These are phyloP conservation scores for Vicia villosa DNA, from an alignment of 306 rosid genomes.

Conservation along the genomic window DNA sequence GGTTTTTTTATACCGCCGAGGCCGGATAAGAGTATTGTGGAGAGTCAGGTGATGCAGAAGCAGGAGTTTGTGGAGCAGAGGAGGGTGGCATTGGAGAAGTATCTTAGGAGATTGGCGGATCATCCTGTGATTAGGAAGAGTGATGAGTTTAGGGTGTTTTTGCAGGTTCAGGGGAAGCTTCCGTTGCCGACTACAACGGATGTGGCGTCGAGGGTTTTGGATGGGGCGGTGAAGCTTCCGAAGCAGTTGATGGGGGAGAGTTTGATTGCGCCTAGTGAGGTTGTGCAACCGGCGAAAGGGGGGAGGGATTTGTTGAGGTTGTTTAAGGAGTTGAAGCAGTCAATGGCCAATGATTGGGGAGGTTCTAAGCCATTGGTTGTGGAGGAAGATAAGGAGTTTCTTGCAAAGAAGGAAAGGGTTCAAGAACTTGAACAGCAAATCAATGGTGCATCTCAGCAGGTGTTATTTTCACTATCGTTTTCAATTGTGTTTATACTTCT, in stretches of 20 bases:
- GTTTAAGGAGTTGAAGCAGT: conserved; percentile 93
- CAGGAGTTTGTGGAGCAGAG: conserved; percentile 99
- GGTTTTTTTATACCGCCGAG: conserved; percentile 92
- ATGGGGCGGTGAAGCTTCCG: conserved; percentile 81
- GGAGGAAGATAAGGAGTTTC: conserved; percentile 92
- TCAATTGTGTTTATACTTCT: conserved; percentile 2
- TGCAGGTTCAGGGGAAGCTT: conserved; percentile 80
- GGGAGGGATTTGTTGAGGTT: conserved; percentile 90
- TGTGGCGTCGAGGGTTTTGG: conserved; percentile 82
- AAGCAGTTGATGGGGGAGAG: conserved; percentile 73
- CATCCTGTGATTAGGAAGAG: conserved; percentile 84
- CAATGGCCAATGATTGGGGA: conserved; percentile 93
- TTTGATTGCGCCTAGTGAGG: conserved; percentile 64
- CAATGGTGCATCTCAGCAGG: conserved; percentile 80
- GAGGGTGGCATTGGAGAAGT: conserved; percentile 86
- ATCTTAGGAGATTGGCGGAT: conserved; percentile 67
- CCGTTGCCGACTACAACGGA: conserved; percentile 63
- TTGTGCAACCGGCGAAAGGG: conserved; percentile 88
- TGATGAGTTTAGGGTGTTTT: conserved; percentile 79
- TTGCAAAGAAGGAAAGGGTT: conserved; percentile 73
- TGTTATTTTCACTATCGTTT: conserved; percentile 29
- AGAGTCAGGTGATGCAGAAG: conserved; percentile 99
- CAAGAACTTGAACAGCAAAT: conserved; percentile 82
- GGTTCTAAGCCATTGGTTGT: conserved; percentile 69
- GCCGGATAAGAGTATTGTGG: conserved; percentile 94